Evolutionary conservation across 257 asterid genomes (phyloP).

Genomic region (Ocimum tenuiflorum): DNA sequence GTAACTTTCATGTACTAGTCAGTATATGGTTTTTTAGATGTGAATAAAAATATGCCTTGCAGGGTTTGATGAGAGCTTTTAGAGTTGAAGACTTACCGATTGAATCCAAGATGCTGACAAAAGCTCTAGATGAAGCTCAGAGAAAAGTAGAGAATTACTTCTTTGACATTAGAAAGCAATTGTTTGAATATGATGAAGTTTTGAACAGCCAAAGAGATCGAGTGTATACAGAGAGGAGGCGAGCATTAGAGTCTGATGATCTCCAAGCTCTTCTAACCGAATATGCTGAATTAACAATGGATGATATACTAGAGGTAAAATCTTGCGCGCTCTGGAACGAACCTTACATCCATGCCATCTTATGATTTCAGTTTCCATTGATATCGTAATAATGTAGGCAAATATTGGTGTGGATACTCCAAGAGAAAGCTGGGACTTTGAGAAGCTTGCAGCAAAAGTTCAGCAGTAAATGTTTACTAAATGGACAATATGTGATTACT

Average conservation of each 20-base stretch:
- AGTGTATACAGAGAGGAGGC: conserved; percentile 89
- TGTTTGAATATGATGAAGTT: conserved; percentile 92
- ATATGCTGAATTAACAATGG: conserved; percentile 97
- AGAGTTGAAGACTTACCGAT: conserved; percentile 98
- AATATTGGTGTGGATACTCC: conserved; percentile 79
- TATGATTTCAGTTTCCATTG: conserved; percentile 16
- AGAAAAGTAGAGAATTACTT: conserved; percentile 96
- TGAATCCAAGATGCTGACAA: conserved; percentile 97
- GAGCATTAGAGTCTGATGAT: conserved; percentile 83
- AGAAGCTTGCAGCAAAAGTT: conserved; percentile 77
- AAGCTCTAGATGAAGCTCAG: conserved; percentile 98
- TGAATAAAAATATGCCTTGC: conserved; percentile 21
- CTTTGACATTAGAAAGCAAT: conserved; percentile 91
- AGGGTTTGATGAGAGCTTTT: conserved; percentile 99
- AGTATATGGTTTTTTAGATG: conserved; percentile 10
- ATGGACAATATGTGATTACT: conserved; percentile 9
- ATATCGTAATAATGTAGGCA: conserved; percentile 64
- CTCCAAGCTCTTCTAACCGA: conserved; percentile 82
- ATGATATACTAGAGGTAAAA: conserved; percentile 82
- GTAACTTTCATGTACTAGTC: conserved; percentile 7
- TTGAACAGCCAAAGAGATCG: conserved; percentile 98
- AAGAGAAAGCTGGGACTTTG: conserved; percentile 88
- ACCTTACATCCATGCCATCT: background rate
- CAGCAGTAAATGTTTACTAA: conserved; percentile 56
- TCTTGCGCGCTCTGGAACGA: conserved; percentile 13